Base-by-base conservation (phyloP, 139 green algal genomes). In the Chlamydomonas schloesseri region DNA sequence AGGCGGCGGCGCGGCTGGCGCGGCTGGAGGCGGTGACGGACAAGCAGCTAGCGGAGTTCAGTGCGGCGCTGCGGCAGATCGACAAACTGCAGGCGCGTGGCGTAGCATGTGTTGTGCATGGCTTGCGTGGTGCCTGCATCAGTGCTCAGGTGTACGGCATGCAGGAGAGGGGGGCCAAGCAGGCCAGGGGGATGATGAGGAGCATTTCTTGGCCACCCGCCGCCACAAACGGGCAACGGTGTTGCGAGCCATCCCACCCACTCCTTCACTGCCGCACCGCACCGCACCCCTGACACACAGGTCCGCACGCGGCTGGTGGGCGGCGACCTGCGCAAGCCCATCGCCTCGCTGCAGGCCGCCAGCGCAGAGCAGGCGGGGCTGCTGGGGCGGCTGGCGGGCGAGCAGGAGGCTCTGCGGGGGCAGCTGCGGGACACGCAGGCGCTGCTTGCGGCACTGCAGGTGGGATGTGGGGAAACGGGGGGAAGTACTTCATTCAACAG, bases 11-110 rank as follows among this genome's bases (percentile, higher is more conserved):
- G 3, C 81, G 81, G 55, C 81, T 87, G 33, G 81, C 81, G 1
- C 81, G 81, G 29, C 69, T 87, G 24, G 81, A 87, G 81, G 50
- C 81, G 34, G 31, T 80, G 26, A 87, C 81, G 4, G 69, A 79
- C 14, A 71, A 87, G 81, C 81, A 87, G 69, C 55, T 79, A 14
- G 34, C 81, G 8, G 81, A 87, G 69, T 79, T 87, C 15, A 20
- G 29, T 21, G 50, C 37, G 14, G 81, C 81, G 1, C 33, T 60
- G 10, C 68, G 69, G 13, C 69, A 80, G 53, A 71, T 87, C 14
- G 81, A 87, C 55, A 87, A 87, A 69, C 69, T 87, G 69, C 81
- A 87, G 65, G 80, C 78, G 47, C 24, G 64, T 36, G 71, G n/a
- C n/a, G n/a, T n/a, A 21, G 71, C 26, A 42, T 37, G 5, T 21